Evolutionary conservation across 306 rosid species (phyloP), one percentile per base, ranked within the genome.

Genomic region (Urtica urens): DNA sequence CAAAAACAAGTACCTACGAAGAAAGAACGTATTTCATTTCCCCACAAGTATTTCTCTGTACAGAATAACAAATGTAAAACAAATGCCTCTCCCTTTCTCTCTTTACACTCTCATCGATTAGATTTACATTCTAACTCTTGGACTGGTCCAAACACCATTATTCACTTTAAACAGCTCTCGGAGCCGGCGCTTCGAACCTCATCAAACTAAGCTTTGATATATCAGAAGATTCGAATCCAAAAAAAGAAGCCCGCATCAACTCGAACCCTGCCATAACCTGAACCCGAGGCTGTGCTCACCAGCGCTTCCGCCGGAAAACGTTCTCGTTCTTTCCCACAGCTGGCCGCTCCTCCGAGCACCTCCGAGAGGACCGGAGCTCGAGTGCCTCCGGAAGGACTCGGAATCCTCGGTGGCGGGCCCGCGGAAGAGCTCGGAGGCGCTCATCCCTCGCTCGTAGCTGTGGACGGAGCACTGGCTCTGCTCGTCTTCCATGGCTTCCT

Each of bases 281-380:
- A 69, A 56, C 67, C 64, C 69, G 11, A 26, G 52, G 30, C 80
- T 78, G 51, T 77, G 87, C 37, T 87, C 96, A 54, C 92, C 77
- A 64, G 72, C 74, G 60, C 80, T 82, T 35, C 87, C 86, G 43
- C 78, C 64, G 3, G 94, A 87, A 23, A 68, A 69, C 41, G 78
- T 68, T 66, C 78, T 78, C 49, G 77, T 62, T 62, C 64, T 73
- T 49, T 77, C 70, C 95, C 99, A 90, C 53, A 81, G 71, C 37
- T 55, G 65, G 40, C 45, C 57, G 55, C 79, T 66, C 65, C 84
- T 75, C 59, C 73, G 77, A n/a, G n/a, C n/a, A 0, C 69, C 74
- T 67, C 73, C 69, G 46, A 68, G 48, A 33, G 94, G 87, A 55
- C 81, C 82, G 4, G 96, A 72, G 44, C 78, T 77, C 0, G 83